A percentile compares a stretch with the other conserved stretches of the same genome.
Conservation (phyloP, 2,329 filamentous ascomycete species). For the Samsoniella hepiali region DNA sequence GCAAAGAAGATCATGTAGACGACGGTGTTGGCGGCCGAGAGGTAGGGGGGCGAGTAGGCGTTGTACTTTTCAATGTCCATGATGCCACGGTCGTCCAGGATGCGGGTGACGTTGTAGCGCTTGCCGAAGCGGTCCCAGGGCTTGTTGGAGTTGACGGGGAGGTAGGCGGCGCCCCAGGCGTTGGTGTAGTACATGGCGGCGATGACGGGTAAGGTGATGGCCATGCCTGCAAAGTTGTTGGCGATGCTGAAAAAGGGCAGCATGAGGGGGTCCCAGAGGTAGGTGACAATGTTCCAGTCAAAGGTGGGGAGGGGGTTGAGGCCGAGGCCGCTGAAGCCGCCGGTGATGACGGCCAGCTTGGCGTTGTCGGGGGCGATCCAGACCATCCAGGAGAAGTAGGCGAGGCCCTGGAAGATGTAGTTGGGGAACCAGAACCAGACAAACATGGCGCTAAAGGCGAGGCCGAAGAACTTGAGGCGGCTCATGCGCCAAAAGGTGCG, state of each 20-base stretch:
- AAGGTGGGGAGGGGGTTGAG: constrained; percentile 38
- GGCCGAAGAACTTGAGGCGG: constrained; percentile 44
- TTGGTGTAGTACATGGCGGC: constrained; percentile 42
- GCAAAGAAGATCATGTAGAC: constrained; percentile 32
- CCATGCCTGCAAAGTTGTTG: constrained; percentile 35
- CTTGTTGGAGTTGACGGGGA: constrained; percentile 44
- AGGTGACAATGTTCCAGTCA: constrained; percentile 40
- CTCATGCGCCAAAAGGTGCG: constrained; percentile 37
- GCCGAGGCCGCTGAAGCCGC: constrained; percentile 39
- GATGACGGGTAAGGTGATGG: constrained; percentile 37
- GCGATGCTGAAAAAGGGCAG: constrained; percentile 38
- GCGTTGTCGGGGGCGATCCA: constrained; percentile 50
- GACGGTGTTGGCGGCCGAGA: constrained; percentile 27
- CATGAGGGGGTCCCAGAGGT: constrained; percentile 36
- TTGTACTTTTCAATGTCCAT: constrained; percentile 39
- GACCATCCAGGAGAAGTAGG: constrained; percentile 51
- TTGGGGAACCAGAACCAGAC: constrained; percentile 53
- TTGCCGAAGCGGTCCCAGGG: constrained; percentile 43
- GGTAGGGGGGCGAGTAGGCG: constrained; percentile 41
- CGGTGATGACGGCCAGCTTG: constrained; percentile 39
- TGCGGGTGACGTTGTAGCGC: constrained; percentile 33
- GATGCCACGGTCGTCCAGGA: constrained; percentile 36
- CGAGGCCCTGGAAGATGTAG: constrained; percentile 46
- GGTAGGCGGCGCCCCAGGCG: constrained; percentile 41
- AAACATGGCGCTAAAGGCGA: constrained; percentile 44